Percentiles rank a stretch among this genome's conserved stretches.
Evolutionary conservation across 2,329 filamentous ascomycete species (phyloP).

Genomic region (Cordyceps pruinosa): DNA sequence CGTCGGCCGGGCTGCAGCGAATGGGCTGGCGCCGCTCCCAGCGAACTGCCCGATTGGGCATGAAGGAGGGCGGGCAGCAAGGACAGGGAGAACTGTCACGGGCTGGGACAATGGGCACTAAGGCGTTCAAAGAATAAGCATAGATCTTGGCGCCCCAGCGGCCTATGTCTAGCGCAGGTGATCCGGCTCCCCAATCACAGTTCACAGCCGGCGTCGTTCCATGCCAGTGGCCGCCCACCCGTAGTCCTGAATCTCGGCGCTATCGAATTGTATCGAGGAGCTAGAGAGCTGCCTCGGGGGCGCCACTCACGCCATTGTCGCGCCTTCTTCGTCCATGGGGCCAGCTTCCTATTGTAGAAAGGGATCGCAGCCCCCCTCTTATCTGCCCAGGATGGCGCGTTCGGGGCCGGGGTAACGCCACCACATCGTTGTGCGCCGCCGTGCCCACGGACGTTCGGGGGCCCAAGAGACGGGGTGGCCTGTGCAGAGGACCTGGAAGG

Average conservation of each 20-base stretch:
- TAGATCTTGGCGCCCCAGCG: conserved; percentile 7
- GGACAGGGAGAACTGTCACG: too few relatives aligned
- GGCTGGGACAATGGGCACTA: not conserved
- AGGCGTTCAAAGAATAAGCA: not conserved
- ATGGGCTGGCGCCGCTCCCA: not conserved
- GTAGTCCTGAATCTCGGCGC: not conserved
- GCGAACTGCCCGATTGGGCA: conserved; percentile 2
- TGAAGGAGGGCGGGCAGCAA: not conserved
- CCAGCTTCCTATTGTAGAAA: conserved; percentile 2
- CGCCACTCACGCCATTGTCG: not conserved
- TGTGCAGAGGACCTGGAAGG: not conserved
- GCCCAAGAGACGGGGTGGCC: too few relatives aligned
- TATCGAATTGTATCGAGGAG: not conserved
- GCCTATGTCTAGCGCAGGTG: not conserved
- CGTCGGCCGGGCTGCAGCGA: not conserved
- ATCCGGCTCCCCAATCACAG: not conserved
- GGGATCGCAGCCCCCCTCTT: not conserved
- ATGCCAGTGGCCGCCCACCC: not conserved
- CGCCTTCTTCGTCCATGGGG: not conserved
- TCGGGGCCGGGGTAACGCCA: not conserved
- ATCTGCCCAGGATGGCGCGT: not conserved
- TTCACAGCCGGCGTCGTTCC: not conserved
- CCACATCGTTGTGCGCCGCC: not conserved
- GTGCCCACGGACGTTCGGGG: not conserved
- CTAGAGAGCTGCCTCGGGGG: not conserved